Evolutionary conservation across 257 asterid species (phyloP), one percentile per base, ranked within the genome.

Genomic region (Penstemon barbatus): DNA sequence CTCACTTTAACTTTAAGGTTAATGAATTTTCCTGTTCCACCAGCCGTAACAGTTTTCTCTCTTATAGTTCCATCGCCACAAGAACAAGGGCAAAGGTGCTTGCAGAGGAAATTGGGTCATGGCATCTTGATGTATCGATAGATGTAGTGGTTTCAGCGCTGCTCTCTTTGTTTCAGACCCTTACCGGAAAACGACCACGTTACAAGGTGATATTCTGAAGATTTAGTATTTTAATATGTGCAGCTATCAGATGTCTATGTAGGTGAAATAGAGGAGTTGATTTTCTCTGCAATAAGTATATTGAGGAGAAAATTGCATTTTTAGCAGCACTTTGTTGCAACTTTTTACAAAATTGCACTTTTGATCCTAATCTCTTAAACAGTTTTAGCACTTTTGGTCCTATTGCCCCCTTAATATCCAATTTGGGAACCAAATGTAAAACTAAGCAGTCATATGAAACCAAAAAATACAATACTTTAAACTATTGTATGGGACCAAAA

Each of bases 81-180:
- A 79, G 81, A 61, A 72, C 56, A 6, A 80, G 84, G 66, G 85
- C 90, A 11, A 84, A 79, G 80, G 71, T 80, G 63, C 78, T 87
- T 68, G 80, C 91, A 3, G 85, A 80, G 65, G 89, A 86, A 84
- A 78, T 84, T 40, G 92, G 92, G 57, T 75, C 89, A 4, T 86
- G 92, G 89, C 92, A 86, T 80, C 85, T 84, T 70, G 78, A 82
- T 74, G 83, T 84, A 78, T 72, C 77, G 41, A 84, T 86, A 40
- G 87, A 86, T 56, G 82, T 79, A 50, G 92, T 86, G 41, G 81
- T 86, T 59, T 82, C 87, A 61, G 68, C 89, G 1, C 68, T 84
- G n/a, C 76, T 83, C 37, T 78, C 85, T 61, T 77, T 86, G 80
- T 86, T 86, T 76, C 85, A 84, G 58, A 81, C 81, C 5, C 80